These are phyloP conservation scores for Talaromyces amestolkiae DNA, from an alignment of 2,329 filamentous ascomycete genomes.

Conservation along the genomic window DNA sequence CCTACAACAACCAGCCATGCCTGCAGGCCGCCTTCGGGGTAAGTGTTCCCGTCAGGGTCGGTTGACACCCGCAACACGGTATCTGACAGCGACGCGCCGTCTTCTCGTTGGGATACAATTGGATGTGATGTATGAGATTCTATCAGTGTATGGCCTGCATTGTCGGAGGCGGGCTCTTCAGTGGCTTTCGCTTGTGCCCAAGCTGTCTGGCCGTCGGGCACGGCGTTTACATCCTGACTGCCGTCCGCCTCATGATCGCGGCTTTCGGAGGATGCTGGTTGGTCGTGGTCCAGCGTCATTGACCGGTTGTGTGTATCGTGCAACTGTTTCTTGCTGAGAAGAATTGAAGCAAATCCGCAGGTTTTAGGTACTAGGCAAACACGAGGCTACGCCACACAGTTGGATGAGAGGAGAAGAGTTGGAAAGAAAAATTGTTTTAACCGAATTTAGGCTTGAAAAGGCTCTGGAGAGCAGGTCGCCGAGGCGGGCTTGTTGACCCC, in stretches of 20 bases:
- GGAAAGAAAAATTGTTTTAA: neutral
- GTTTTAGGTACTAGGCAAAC: neutral
- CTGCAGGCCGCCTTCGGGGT: constrained; percentile 78
- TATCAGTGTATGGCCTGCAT: neutral
- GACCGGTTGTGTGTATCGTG: neutral
- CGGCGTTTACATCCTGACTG: neutral
- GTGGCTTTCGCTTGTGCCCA: neutral
- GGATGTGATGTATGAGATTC: constrained; percentile 1
- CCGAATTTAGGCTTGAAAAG: neutral
- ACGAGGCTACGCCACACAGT: neutral
- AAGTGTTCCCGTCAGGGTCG: constrained; percentile 52
- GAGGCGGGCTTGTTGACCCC: neutral
- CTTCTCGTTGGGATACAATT: constrained; percentile 6
- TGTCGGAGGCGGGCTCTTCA: neutral
- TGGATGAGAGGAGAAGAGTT: neutral
- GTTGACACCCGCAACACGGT: constrained; percentile 24
- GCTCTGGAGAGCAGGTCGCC: neutral
- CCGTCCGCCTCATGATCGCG: constrained; percentile 9
- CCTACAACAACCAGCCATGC: constrained; percentile 86
- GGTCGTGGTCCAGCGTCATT: constrained; percentile 6
- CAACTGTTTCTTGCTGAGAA: neutral
- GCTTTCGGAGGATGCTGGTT: constrained; percentile 1
- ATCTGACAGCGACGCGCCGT: constrained; percentile 8
- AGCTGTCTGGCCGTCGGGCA: neutral
- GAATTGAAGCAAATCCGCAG: neutral